Conservation (phyloP, 1,139 yeast genomes). For the Suhomyces choctaworum region DNA sequence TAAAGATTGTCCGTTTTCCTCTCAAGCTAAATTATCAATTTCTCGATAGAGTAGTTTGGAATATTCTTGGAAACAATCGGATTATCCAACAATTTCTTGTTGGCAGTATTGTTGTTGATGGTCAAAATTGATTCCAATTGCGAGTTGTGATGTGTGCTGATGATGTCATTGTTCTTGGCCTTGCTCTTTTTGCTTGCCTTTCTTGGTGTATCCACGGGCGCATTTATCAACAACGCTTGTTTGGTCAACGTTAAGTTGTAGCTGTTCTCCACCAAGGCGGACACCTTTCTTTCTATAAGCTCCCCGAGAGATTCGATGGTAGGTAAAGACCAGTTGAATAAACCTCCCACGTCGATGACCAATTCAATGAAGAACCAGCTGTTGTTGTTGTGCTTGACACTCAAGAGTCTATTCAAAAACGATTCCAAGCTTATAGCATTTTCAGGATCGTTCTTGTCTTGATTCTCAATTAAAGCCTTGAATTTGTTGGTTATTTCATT, state of each 20-base stretch:
- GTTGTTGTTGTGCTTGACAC: conserved; percentile 30
- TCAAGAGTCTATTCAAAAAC: conserved; percentile 35
- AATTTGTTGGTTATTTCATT: conserved; percentile 45
- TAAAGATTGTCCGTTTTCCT: too few relatives aligned
- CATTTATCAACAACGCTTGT: conserved; percentile 41
- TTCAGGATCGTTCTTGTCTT: conserved; percentile 14
- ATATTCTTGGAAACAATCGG: conserved; percentile 39
- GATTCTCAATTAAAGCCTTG: conserved; percentile 23
- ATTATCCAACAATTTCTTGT: conserved; percentile 29
- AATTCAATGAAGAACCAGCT: conserved; percentile 64
- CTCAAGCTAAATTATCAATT: conserved; percentile 35
- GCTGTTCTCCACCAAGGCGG: conserved; percentile 49
- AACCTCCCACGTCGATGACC: conserved; percentile 71
- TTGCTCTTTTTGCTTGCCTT: conserved; percentile 21
- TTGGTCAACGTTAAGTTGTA: conserved; percentile 58
- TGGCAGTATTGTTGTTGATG: conserved; percentile 31
- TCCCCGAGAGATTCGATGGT: conserved; percentile 47
- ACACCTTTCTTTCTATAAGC: conserved; percentile 50
- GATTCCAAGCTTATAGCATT: conserved; percentile 40
- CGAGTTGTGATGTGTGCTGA: conserved; percentile 26
- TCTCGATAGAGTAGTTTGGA: conserved; percentile 56
- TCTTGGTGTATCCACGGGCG: conserved; percentile 18
- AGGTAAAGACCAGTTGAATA: conserved; percentile 59
- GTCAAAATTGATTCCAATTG: conserved; percentile 44
- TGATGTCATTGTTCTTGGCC: conserved; percentile 21